phyloP scores from a whole-genome alignment of 2,329 filamentous ascomycete species.

The Alternaria brassicae region DNA sequence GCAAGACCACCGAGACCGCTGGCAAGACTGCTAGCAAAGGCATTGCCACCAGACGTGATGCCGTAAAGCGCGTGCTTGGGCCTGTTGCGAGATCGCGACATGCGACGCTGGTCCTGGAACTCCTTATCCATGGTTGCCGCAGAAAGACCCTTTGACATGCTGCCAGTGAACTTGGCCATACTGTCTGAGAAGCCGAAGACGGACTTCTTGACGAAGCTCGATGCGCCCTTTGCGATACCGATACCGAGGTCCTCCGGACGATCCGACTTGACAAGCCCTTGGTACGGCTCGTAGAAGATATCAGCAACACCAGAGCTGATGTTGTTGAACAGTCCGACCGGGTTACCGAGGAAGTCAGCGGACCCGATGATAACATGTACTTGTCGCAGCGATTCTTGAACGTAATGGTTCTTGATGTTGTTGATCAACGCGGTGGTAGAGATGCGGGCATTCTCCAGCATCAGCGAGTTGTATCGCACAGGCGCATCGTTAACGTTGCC shows the following conservation, averaged over 20 bases:
- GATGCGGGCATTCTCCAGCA: conserved; percentile 93
- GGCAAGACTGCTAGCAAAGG: conserved; percentile 88
- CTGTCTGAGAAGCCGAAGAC: conserved; percentile 98
- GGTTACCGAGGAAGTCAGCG: conserved; percentile 96
- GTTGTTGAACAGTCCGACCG: conserved; percentile 97
- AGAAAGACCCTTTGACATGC: conserved; percentile 93
- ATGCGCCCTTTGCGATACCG: conserved; percentile 94
- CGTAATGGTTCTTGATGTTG: conserved; percentile 93
- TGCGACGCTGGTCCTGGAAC: conserved; percentile 94
- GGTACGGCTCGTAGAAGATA: conserved; percentile 99
- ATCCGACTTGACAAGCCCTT: conserved; percentile 95
- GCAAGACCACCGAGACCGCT: conserved; percentile 94
- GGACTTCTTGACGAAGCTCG: conserved; percentile 97
- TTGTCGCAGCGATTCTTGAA: conserved; percentile 93
- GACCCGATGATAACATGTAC: conserved; percentile 97
- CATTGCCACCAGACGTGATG: conserved; percentile 93
- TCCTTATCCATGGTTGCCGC: conserved; percentile 97
- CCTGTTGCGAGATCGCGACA: conserved; percentile 88
- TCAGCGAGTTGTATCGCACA: conserved; percentile 87
- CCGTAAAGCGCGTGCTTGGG: conserved; percentile 98
- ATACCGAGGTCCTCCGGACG: conserved; percentile 92
- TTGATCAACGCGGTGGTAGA: conserved; percentile 83
- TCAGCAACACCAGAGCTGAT: conserved; percentile 96
- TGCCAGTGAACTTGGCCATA: conserved; percentile 96
- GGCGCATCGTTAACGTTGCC: conserved; percentile 99